Evolutionary conservation across 768 basidiomycete genomes (phyloP), one percentile per base, ranked within the genome.

Genomic region (Amanita rubescens): DNA sequence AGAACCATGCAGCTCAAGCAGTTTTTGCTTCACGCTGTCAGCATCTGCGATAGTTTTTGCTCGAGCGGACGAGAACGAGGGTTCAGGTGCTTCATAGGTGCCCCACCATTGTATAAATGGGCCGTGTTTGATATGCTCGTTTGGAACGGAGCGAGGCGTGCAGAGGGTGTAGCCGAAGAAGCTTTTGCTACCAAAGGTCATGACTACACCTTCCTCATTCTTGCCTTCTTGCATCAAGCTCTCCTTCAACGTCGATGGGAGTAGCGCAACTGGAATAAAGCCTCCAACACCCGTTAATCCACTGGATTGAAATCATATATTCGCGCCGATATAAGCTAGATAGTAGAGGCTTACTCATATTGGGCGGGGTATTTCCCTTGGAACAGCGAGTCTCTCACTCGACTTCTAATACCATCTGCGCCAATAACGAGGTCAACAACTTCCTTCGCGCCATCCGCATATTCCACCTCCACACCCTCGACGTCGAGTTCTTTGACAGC

Each of bases 81-180:
- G 60, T 2, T 54, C 59, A 12, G 60, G 38, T 5, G 64, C 61
- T 60, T 71, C 67, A 55, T 71, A 73, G 27, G 70, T 71, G 2
- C 71, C 68, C 72, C 72, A 75, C 72, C 72, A 74, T 60, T 69
- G 66, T 15, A 73, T 64, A 33, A 62, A 58, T 24, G 57, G 58
- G 2, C 52, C 47, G 10, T 32, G 30, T 19, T 19, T 38, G 15
- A 42, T 11, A 8, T 51, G 41, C 17, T 43, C 24, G 39, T 51
- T 51, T 2, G 53, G 25, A 22, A 25, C 43, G 5, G 57, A 52
- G 20, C 56, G 51, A 5, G 62, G 60, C 8, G 63, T 55, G 17
- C 58, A 55, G 32, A 67, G 51, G 0, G 69, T 63, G 57, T 70
- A 73, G 7, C 70, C 71, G 35, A 74, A 71, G 59, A 73, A 72